Percentiles rank a stretch among this genome's conserved stretches.
Evolutionary conservation across 2,329 filamentous ascomycete species (phyloP).

Genomic region (Tolypocladium endophyticum): DNA sequence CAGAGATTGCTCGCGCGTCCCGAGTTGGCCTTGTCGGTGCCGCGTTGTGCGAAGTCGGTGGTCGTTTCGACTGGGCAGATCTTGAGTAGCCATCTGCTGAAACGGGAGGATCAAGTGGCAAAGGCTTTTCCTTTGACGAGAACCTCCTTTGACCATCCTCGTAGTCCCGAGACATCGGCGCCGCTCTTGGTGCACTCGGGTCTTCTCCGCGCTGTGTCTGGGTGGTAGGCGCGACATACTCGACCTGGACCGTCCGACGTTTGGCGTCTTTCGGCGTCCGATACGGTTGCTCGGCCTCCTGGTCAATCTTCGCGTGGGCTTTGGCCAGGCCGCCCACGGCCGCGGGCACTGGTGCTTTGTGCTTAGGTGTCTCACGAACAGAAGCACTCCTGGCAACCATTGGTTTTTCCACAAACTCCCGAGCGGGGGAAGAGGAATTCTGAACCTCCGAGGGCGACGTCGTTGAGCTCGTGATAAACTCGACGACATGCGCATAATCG

Average conservation of each 20-base stretch:
- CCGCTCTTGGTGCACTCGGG: constrained; percentile 10
- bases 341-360: constrained; percentile 39
- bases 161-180: constrained; percentile 30
- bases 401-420: constrained; percentile 46
- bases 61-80: constrained; percentile 26
- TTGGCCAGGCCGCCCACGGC: constrained; percentile 54
- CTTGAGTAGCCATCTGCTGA: constrained; percentile 31
- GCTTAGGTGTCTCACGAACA: constrained; percentile 75
- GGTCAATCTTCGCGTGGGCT: constrained; percentile 66
- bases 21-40: constrained; percentile 14
- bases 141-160: constrained; percentile 20
- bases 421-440: constrained; percentile 57
- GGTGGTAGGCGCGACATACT: constrained; percentile 88
- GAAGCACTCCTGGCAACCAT: constrained; percentile 77
- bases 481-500: constrained; percentile 93
- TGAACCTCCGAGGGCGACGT: constrained; percentile 80
- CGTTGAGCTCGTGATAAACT: constrained; percentile 92
- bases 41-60: constrained; percentile 34
- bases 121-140: constrained; percentile 41
- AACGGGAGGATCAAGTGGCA: constrained; percentile 46
- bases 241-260: constrained; percentile 88
- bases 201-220: constrained; percentile 63
- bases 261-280: constrained; percentile 77
- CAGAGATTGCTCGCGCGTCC: constrained; percentile 25
- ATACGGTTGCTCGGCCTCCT: constrained; percentile 42